Conservation (phyloP, 192 early-diverging fungal species). For the Phlyctochytrium bullatum region DNA sequence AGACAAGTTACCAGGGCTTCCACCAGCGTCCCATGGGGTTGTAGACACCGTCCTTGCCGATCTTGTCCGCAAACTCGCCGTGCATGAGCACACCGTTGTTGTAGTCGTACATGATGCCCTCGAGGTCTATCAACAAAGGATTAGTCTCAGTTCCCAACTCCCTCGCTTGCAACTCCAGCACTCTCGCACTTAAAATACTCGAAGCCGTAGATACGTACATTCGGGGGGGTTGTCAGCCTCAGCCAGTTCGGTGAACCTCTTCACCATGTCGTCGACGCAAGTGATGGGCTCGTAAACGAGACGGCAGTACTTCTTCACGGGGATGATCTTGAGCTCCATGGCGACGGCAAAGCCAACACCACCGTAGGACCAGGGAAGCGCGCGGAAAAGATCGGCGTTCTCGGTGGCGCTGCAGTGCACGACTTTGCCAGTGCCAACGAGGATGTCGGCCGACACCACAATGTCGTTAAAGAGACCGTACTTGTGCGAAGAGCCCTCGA, state of each 20-base stretch:
- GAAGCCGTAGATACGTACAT: constrained; percentile 9
- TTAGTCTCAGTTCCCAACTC: too few relatives aligned
- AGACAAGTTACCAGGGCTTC: constrained; percentile 48
- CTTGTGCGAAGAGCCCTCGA: constrained; percentile 42
- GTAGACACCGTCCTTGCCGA: constrained; percentile 16
- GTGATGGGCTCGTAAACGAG: constrained; percentile 35
- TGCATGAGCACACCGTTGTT: constrained; percentile 38
- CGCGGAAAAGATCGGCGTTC: constrained; percentile 39
- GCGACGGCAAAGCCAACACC: constrained; percentile 38
- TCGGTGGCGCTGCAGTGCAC: constrained; percentile 32
- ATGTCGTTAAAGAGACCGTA: constrained; percentile 42
- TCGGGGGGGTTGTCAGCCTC: constrained; percentile 24
- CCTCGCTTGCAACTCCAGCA: too few relatives aligned
- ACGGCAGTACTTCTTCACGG: constrained; percentile 35
- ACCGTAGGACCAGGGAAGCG: constrained; percentile 43
- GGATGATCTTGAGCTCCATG: constrained; percentile 40
- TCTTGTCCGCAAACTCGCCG: constrained; percentile 35
- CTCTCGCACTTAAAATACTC: too few relatives aligned
- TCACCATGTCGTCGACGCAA: constrained; percentile 29
- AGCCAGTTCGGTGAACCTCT: constrained; percentile 32
- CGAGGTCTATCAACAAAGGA: constrained; percentile 19
- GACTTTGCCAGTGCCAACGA: constrained; percentile 33
- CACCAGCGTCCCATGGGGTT: constrained; percentile 36
- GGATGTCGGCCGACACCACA: constrained; percentile 28
- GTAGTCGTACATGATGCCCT: constrained; percentile 35